Conservation (phyloP, 768 basidiomycete species). For the Lactarius trivialis region DNA sequence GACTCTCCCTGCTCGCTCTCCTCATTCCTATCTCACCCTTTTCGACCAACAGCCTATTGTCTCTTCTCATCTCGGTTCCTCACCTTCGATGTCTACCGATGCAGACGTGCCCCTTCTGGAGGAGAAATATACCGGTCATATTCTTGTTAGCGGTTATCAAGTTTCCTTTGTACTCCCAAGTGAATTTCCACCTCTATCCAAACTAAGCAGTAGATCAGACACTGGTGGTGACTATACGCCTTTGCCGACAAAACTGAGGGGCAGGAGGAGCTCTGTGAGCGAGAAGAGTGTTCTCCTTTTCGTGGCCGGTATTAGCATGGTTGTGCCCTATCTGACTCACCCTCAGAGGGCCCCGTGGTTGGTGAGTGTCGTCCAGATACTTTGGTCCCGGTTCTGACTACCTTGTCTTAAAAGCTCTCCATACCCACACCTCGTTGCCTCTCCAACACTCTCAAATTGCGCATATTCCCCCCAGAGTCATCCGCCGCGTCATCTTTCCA, state of each 20-base stretch:
- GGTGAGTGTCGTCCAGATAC: conserved; percentile 33
- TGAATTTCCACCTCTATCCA: conserved; percentile 38
- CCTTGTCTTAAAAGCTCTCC: conserved; percentile 46
- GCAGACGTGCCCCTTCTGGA: conserved; percentile 45
- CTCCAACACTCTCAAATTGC: conserved; percentile 66
- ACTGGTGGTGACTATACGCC: conserved; percentile 16
- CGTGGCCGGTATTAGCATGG: conserved; percentile 76
- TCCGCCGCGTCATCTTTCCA: conserved; percentile 53
- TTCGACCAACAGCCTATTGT: conserved; percentile 34
- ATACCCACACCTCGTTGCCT: conserved; percentile 75
- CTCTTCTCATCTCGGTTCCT: conserved; percentile 33
- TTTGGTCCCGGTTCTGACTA: not conserved
- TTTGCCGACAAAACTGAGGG: conserved; percentile 14
- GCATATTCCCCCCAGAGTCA: conserved; percentile 57
- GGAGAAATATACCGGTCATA: conserved; percentile 62
- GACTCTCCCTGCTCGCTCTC: conserved; percentile 53
- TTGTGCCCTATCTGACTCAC: conserved; percentile 58
- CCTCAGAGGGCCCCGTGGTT: conserved; percentile 73
- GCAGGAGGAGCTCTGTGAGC: conserved; percentile 48
- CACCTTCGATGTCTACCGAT: conserved; percentile 28
- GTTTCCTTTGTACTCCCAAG: conserved; percentile 73
- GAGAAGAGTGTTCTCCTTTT: conserved; percentile 61
- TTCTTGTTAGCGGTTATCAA: conserved; percentile 70
- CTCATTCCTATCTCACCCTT: conserved; percentile 53
- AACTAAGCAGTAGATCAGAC: conserved; percentile 20